A percentile compares a stretch with the other conserved stretches of the same genome.
Conservation (phyloP, 2,329 filamentous ascomycete species). For the Pezizomycotina sp. region DNA sequence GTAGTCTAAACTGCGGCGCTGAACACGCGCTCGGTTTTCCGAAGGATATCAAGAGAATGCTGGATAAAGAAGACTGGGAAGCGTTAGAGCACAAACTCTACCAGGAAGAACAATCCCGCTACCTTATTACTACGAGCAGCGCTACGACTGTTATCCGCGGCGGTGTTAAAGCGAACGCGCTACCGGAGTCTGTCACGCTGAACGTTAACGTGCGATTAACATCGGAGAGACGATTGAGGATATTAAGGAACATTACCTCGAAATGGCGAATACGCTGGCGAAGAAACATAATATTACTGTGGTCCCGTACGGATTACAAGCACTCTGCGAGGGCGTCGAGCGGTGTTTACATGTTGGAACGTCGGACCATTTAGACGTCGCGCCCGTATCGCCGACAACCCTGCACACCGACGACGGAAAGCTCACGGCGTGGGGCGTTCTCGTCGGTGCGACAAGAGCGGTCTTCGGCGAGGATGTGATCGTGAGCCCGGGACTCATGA, state of each 20-base stretch:
- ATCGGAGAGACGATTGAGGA: slow-evolving; percentile 38
- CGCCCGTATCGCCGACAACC: slow-evolving; percentile 41
- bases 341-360: too few species aligned
- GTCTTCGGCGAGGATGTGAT: slow-evolving; percentile 37
- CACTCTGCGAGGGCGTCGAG: slow-evolving; percentile 30
- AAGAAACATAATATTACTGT: slow-evolving; percentile 42
- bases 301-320: slow-evolving; percentile 36
- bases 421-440: slow-evolving; percentile 34
- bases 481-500: slow-evolving; percentile 39
- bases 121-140: slow-evolving; percentile 44
- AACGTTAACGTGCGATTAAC: slow-evolving; percentile 47
- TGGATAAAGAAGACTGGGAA: slow-evolving; percentile 22
- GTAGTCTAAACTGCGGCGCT: slow-evolving; percentile 34
- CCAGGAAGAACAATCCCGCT: slow-evolving; percentile 31
- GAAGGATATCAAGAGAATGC: slow-evolving; percentile 31
- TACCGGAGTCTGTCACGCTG: slow-evolving; percentile 43
- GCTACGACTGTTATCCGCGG: slow-evolving; percentile 45
- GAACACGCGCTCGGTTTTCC: slow-evolving; percentile 34
- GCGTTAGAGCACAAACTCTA: slow-evolving; percentile 35
- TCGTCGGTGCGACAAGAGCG: slow-evolving; percentile 38
- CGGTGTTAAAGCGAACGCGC: slow-evolving; percentile 50
- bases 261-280: slow-evolving; percentile 37
- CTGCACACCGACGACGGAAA: too few species aligned
- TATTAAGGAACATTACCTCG: slow-evolving; percentile 37
- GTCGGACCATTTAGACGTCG: too few species aligned